Base-by-base conservation (phyloP, 306 rosid species). In the Myrica gale region DNA sequence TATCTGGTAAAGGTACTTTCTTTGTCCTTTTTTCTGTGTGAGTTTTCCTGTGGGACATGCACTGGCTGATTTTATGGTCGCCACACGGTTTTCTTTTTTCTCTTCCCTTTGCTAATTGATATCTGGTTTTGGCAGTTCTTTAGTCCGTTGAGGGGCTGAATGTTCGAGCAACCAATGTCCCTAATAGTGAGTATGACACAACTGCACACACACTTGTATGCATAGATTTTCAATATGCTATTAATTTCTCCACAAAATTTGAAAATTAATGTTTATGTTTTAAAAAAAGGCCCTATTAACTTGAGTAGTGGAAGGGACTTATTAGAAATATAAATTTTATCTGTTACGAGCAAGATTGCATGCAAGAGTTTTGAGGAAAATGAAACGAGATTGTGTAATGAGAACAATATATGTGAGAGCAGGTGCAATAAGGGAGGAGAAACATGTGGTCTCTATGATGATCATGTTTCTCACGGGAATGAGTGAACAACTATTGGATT, bases 141-240 rank as follows among this genome's bases (percentile, higher is more conserved):
- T 84, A 93, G 20, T 89, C 95, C 5, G 50, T 93, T 73, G 89
- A 90, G 83, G 98, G 96, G 73, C 85, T 90, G 81, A 82, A 79
- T 81, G 76, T 88, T 39, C 85, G 69, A 75, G 86, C 66, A 9
- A 87, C 77, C 84, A 75, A 76, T 74, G 57, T 69, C 41, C 72
- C 78, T 74, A 78, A 79, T 51, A 56, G 98, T 93, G 87, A 90
- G 96, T 84, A 32, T 74, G 51, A 17, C 50, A 73, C 54, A 53
- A 51, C 23, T n/a, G 7, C 39, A 15, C 1, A 7, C 46, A 37
- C 6, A 1, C 7, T 39, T 6, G 6, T 4, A n/a, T n/a, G 70
- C 50, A n/a, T 66, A 41, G 19, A 43, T 17, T 43, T 65, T 66
- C 37, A 41, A 17, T 43, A 16, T 66, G 50, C 48, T 16, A 41